Evolutionary conservation across 1,284 basidiomycete species (phyloP).

Genomic region (Tranzscheliella williamsii): DNA sequence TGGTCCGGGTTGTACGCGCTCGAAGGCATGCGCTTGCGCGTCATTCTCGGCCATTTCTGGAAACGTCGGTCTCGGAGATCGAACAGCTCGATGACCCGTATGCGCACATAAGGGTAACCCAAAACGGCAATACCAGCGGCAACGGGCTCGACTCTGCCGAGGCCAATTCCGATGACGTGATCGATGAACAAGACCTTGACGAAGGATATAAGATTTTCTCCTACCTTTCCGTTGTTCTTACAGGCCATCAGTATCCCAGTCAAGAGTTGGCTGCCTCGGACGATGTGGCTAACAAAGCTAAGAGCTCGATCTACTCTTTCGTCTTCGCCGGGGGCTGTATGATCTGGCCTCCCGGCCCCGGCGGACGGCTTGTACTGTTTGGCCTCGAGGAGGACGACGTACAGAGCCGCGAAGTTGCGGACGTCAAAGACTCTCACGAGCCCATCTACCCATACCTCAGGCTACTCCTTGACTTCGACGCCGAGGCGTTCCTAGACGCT

Average conservation of each 20-base stretch:
- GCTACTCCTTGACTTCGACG: slow-evolving; percentile 81
- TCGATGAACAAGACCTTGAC: slow-evolving; percentile 47
- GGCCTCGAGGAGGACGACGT: slow-evolving; percentile 62
- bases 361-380: slow-evolving; percentile 72
- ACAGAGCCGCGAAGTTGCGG: slow-evolving; percentile 58
- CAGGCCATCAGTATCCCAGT: slow-evolving; percentile 84
- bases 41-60: background rate
- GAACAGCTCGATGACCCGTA: slow-evolving; percentile 13
- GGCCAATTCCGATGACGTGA: slow-evolving; percentile 1
- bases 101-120: slow-evolving; percentile 9
- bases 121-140: background rate
- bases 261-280: slow-evolving; percentile 70
- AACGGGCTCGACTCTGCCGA: background rate
- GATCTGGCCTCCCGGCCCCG: slow-evolving; percentile 75
- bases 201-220: slow-evolving; percentile 91
- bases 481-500: slow-evolving; percentile 90
- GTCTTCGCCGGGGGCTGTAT: slow-evolving; percentile 80
- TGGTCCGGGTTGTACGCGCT: slow-evolving; percentile 37
- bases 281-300: slow-evolving; percentile 65
- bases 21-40: background rate
- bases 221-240: slow-evolving; percentile 83
- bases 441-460: slow-evolving; percentile 79
- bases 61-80: background rate
- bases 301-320: slow-evolving; percentile 66
- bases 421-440: slow-evolving; percentile 30